These are phyloP conservation scores for Catunica adiposa DNA, from an alignment of 2,329 filamentous ascomycete genomes.

Conservation along the genomic window DNA sequence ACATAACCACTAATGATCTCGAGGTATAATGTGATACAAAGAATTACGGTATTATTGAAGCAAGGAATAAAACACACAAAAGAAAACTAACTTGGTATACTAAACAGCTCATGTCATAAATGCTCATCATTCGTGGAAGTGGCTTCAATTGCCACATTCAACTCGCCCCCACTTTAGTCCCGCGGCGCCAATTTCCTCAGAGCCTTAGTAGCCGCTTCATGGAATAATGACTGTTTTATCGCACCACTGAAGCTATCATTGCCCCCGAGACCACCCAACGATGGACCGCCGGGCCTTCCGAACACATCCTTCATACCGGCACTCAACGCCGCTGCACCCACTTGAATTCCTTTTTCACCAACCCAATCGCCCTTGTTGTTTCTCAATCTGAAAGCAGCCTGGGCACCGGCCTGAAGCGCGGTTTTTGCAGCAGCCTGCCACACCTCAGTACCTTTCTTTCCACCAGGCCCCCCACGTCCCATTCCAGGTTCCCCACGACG, in stretches of 20 bases:
- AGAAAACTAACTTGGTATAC: constrained; percentile 3
- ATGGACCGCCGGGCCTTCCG: constrained; percentile 2
- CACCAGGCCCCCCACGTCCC: neutral
- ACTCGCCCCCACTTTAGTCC: neutral
- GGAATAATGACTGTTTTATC: constrained; percentile 8
- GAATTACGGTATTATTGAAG: neutral
- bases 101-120: neutral
- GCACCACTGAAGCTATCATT: constrained; percentile 8
- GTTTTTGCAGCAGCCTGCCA: constrained; percentile 28
- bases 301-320: constrained; percentile 33
- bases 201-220: constrained; percentile 12
- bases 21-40: neutral
- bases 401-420: constrained; percentile 31
- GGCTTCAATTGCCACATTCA: neutral
- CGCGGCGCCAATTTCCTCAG: constrained; percentile 7
- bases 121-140: neutral
- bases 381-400: constrained; percentile 31
- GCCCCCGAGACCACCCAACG: constrained; percentile 5
- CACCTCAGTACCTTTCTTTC: constrained; percentile 9
- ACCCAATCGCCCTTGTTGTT: constrained; percentile 31
- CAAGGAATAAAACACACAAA: neutral
- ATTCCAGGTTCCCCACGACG: neutral
- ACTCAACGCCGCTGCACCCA: constrained; percentile 32
- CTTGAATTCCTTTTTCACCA: constrained; percentile 31
- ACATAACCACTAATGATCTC: neutral